These are phyloP conservation scores for Myotisia sp. DNA, from an alignment of 2,329 filamentous ascomycete species.

Conservation along the genomic window DNA sequence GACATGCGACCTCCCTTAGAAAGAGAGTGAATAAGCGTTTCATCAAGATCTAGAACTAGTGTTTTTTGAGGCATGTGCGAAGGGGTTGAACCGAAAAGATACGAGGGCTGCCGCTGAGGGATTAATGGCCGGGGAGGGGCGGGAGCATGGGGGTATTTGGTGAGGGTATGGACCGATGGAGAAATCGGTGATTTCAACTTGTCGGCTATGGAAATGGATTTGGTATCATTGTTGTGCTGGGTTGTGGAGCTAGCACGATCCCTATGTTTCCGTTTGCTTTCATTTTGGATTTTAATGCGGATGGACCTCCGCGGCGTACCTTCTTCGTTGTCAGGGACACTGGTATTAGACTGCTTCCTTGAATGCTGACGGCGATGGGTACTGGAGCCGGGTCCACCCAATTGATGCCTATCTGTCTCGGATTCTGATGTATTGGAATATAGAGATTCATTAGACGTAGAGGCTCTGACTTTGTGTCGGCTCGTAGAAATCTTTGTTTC, in stretches of 20 bases:
- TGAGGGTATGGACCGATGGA: constrained; percentile 54
- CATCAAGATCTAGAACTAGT: constrained; percentile 85
- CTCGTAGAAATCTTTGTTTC: not conserved
- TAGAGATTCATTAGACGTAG: constrained; percentile 29
- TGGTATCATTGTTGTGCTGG: constrained; percentile 15
- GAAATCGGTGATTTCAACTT: constrained; percentile 91
- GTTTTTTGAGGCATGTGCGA: constrained; percentile 63
- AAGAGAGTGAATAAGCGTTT: constrained; percentile 96
- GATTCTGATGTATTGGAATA: constrained; percentile 42
- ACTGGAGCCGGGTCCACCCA: constrained; percentile 15
- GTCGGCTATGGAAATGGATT: constrained; percentile 45
- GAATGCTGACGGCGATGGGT: constrained; percentile 4
- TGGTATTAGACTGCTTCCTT: constrained; percentile 17
- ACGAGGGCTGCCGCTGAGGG: constrained; percentile 77
- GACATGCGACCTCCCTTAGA: constrained; percentile 92
- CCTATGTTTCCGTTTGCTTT: constrained; percentile 54
- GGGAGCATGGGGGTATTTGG: constrained; percentile 79
- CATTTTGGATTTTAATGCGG: constrained; percentile 75
- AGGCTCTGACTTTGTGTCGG: constrained; percentile 19
- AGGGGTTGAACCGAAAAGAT: constrained; percentile 41
- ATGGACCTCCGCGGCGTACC: constrained; percentile 64
- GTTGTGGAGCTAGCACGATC: constrained; percentile 22
- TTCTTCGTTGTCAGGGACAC: constrained; percentile 39
- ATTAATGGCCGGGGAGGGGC: constrained; percentile 81
- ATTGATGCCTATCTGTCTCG: constrained; percentile 31